phyloP scores from a whole-genome alignment of 225 moss, liverwort and hornwort genomes.

The Climacium dendroides region DNA sequence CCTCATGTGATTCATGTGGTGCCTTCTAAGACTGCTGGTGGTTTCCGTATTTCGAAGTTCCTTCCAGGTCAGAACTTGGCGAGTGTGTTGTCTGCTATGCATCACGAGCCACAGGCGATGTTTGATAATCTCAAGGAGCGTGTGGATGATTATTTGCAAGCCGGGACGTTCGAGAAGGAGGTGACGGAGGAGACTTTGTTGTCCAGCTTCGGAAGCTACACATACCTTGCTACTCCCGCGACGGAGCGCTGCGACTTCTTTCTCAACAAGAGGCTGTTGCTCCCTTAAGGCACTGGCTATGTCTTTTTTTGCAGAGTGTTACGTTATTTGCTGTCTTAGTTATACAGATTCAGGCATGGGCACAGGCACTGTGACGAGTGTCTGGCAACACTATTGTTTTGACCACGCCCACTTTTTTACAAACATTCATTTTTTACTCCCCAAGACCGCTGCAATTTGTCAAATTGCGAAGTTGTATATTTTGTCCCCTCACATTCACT shows the following conservation, averaged over 20 bases:
- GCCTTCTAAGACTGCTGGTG: constrained; percentile 17
- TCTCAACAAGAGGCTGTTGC: constrained; percentile 14
- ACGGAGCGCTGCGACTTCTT: constrained; percentile 12
- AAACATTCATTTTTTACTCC: constrained; percentile 39
- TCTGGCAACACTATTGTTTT: constrained; percentile 19
- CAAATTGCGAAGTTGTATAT: constrained; percentile 23
- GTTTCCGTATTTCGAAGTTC: constrained; percentile 44
- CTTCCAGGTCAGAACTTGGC: constrained; percentile 55
- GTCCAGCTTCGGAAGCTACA: constrained; percentile 62
- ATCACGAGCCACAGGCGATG: constrained; percentile 55
- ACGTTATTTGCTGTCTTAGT: constrained; percentile 20
- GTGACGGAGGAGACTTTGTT: constrained; percentile 26
- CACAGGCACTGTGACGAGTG: constrained; percentile 10
- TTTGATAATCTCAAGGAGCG: constrained; percentile 41
- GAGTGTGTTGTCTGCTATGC: constrained; percentile 55
- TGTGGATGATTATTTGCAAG: constrained; percentile 31
- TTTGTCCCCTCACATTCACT: constrained; percentile 1
- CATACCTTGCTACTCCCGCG: constrained; percentile 34
- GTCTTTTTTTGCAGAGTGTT: constrained; percentile 39
- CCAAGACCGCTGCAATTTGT: constrained; percentile 2
- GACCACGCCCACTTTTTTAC: constrained; percentile 24
- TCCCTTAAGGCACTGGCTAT: constrained; percentile 2
- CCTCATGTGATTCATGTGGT: constrained; percentile 76
- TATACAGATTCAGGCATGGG: constrained; percentile 40
- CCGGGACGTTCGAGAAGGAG: constrained; percentile 42